Base-by-base conservation (phyloP, 495 filamentous ascomycete species). In the Sporormia fimetaria region DNA sequence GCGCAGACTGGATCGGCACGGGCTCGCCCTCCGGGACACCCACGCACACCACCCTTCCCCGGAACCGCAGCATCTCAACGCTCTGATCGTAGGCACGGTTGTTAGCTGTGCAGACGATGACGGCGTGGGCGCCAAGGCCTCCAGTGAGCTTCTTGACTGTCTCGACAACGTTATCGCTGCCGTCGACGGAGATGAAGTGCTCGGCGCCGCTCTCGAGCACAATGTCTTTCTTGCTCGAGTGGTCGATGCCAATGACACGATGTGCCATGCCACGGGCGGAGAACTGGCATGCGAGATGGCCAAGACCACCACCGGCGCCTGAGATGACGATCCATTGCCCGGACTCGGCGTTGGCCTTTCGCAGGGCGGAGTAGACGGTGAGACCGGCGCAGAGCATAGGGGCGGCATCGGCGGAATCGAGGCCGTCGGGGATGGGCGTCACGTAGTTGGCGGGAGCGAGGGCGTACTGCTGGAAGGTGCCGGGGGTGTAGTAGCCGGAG, bases 391-490 rank as follows among this genome's bases (percentile, higher is more conserved):
- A 65, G 37, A 63, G 59, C 51, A 65, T 69, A 4, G 79, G 79
- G 0, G 79, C 78, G 6, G 78, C 79, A 11, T 67, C 59, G 24
- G 67, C 74, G 2, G 70, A 74, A 9, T 57, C 55, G 4, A 82
- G 59, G 4, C 53, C 60, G 3, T 80, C 77, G 4, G 80, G 80
- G 56, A 83, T 79, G 1, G 75, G 75, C 1, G 78, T 81, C 15
- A 82, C 76, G 49, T 82, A 64, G 51, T 69, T 70, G 3, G 76
- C 76, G 4, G 75, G 72, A 0, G 68, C 70, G 1, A 80, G 42
- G n/a, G 70, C 69, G 51, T 81, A 84, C 57, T 82, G 74, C 56
- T 81, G 78, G 59, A 85, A 83, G 17, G 78, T 84, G 22, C 79
- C 78, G 0, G 77, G 77, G 20, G 64, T 63, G 45, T 70, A 69